phyloP scores from a whole-genome alignment of 1,284 basidiomycete genomes.

The Papiliotrema fonsecae region DNA sequence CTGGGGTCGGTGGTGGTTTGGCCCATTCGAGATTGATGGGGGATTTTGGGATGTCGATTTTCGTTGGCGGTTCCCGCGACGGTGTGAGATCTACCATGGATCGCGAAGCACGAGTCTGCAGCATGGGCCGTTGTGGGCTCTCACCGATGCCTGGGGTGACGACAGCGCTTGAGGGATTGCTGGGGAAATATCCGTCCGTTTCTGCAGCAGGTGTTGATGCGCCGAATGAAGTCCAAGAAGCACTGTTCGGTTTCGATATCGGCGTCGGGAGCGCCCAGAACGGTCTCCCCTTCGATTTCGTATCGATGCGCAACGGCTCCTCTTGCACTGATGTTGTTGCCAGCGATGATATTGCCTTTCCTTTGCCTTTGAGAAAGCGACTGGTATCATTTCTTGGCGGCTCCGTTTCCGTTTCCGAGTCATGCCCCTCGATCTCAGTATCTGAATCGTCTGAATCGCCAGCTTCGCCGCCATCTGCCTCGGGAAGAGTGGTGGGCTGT shows the following conservation, averaged over 20 bases:
- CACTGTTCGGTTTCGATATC: constrained; percentile 9
- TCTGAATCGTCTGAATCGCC: constrained; percentile 29
- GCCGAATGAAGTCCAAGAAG: constrained; percentile 22
- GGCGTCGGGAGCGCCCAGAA: constrained; percentile 30
- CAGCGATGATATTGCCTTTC: constrained; percentile 12
- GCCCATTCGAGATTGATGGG: constrained; percentile 28
- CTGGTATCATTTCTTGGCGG: constrained; percentile 5
- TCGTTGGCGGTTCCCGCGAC: constrained; percentile 15
- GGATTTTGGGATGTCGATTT: constrained; percentile 18
- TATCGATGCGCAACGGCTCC: constrained; percentile 12
- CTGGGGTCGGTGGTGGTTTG: constrained; percentile 40
- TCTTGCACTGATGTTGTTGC: constrained; percentile 20
- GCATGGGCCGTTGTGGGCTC: constrained; percentile 47
- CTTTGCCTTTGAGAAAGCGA: constrained; percentile 7
- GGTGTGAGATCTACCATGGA: constrained; percentile 54
- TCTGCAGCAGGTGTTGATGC: constrained; percentile 1
- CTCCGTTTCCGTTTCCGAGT: constrained; percentile 17
- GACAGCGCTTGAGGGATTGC: not conserved
- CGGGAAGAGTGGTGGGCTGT: constrained; percentile 27
- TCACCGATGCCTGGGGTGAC: not conserved
- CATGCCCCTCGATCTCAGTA: constrained; percentile 12
- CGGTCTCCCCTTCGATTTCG: constrained; percentile 13
- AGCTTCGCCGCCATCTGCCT: constrained; percentile 23
- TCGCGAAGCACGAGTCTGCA: constrained; percentile 61
- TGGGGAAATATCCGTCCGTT: constrained; percentile 4